A percentile compares a stretch with the other conserved stretches of the same genome.
phyloP scores from a whole-genome alignment of 2,329 filamentous ascomycete species.

The Botrytis porri region DNA sequence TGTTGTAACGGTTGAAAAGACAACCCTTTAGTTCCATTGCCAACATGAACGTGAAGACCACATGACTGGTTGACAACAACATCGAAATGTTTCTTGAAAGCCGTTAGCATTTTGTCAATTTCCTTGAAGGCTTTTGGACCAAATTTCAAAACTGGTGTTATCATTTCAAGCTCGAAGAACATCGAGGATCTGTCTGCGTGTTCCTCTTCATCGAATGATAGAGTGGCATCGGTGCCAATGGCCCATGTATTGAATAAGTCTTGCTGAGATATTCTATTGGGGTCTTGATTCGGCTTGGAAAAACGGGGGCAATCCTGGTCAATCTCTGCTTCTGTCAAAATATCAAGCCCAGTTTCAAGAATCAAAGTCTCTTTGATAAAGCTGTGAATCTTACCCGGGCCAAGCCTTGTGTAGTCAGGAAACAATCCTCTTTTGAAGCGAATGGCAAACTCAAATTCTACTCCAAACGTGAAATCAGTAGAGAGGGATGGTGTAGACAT shows the following conservation, averaged over 20 bases:
- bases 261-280: background rate
- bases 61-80: conserved; percentile 24
- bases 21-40: conserved; percentile 30
- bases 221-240: background rate
- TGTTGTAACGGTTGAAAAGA: conserved; percentile 31
- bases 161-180: background rate
- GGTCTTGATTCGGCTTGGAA: background rate
- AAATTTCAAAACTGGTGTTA: background rate
- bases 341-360: background rate
- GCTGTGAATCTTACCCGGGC: background rate
- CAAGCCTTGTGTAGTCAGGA: background rate
- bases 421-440: background rate
- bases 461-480: conserved; percentile 3
- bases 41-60: conserved; percentile 38
- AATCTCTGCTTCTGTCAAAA: background rate
- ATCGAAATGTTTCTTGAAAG: background rate
- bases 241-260: background rate
- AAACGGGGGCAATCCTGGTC: background rate
- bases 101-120: background rate
- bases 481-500: background rate
- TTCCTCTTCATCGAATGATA: background rate
- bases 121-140: background rate
- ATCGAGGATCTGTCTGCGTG: background rate
- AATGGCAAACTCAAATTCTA: conserved; percentile 12
- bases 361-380: background rate